Percentiles rank a stretch among this genome's conserved stretches.
phyloP scores from a whole-genome alignment of 805 yeast genomes.

The Ascoidea rubescens region DNA sequence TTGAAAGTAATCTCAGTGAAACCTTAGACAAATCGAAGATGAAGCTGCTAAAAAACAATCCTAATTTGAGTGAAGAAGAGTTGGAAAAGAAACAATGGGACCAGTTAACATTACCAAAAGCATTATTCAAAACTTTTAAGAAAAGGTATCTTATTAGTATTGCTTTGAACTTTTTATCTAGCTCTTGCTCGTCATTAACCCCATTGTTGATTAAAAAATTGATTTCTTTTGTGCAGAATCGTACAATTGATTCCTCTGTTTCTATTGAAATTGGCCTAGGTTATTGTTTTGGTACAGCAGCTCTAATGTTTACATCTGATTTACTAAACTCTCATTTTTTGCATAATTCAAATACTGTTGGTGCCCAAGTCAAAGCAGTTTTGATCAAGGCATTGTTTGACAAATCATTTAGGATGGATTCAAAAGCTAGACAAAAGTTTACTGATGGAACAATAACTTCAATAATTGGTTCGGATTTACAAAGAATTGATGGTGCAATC shows the following conservation, averaged over 20 bases:
- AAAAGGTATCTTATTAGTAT: conserved; percentile 27
- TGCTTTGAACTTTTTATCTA: conserved; percentile 29
- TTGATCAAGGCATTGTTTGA: conserved; percentile 51
- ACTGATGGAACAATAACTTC: conserved; percentile 57
- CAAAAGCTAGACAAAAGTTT: conserved; percentile 27
- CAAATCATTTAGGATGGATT: conserved; percentile 46
- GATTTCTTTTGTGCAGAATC: conserved; percentile 37
- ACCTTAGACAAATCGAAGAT: conserved; percentile 20
- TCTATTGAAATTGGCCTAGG: conserved; percentile 35
- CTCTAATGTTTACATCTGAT: conserved; percentile 26
- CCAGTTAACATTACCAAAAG: conserved; percentile 22
- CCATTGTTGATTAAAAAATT: conserved; percentile 42
- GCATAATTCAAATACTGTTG: conserved; percentile 37
- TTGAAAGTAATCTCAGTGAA: conserved; percentile 20
- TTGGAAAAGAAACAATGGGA: conserved; percentile 21
- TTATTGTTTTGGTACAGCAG: conserved; percentile 39
- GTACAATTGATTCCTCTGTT: conserved; percentile 23
- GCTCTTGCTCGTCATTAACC: conserved; percentile 33
- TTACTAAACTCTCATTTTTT: conserved; percentile 35
- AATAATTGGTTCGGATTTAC: conserved; percentile 61
- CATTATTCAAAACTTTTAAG: conserved; percentile 36
- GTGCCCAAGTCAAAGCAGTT: conserved; percentile 53
- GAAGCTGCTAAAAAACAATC: conserved; percentile 19
- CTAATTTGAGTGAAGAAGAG: conserved; percentile 25
- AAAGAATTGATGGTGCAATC: conserved; percentile 58